Percentiles rank a stretch among this genome's conserved stretches.
phyloP scores from a whole-genome alignment of 2,329 filamentous ascomycete genomes.

The Magnaporthiopsis poae region DNA sequence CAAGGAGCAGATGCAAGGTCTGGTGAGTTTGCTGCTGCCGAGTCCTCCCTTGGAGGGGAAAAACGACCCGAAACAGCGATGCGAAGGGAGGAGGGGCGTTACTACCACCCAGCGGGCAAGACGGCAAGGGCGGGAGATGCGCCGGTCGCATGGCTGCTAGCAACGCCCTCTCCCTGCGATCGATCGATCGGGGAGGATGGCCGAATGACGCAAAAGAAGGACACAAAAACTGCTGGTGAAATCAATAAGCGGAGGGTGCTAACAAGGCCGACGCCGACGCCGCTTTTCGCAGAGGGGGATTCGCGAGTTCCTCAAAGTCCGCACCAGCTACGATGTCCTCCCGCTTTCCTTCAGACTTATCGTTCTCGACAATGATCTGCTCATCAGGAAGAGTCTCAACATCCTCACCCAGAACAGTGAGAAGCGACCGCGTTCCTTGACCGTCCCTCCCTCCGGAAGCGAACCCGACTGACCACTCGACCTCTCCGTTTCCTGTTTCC shows the following conservation, averaged over 20 bases:
- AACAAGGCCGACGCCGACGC: not conserved
- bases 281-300: constrained; percentile 11
- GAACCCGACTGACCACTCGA: not conserved
- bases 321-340: constrained; percentile 94
- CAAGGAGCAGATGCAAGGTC: constrained; percentile 65
- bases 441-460: not conserved
- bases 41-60: no score
- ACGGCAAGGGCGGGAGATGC: no score
- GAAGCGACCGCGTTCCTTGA: not conserved
- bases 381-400: constrained; percentile 93
- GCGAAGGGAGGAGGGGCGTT: no score
- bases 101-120: no score
- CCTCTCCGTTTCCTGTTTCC: not conserved
- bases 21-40: constrained; percentile 44
- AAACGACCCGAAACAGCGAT: no score
- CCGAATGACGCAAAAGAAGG: no score
- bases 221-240: no score
- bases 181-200: no score
- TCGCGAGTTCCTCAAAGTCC: constrained; percentile 91
- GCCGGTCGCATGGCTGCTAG: no score
- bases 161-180: no score
- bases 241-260: no score
- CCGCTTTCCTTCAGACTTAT: constrained; percentile 93
- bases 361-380: constrained; percentile 83
- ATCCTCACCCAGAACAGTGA: constrained; percentile 92